Evolutionary conservation across 345 rosid species (phyloP), one percentile per base, ranked within the genome.

Genomic region (Angophora floribunda): DNA sequence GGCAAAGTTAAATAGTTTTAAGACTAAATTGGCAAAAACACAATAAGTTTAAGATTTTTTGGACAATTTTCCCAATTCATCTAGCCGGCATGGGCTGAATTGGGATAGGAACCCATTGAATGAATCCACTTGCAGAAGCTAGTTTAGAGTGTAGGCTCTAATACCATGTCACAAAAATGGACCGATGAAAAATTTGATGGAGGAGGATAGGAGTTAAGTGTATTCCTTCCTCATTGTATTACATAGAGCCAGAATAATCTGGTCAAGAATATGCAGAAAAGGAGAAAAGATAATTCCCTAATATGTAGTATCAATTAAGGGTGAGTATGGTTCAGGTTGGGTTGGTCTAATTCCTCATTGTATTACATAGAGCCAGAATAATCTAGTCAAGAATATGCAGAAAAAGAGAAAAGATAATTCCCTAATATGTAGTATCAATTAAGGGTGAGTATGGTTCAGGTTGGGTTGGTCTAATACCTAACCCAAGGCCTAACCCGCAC

Each of bases 111-210:
- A 61, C 12, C 28, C 67, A 26, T 5, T 11, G 32, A 15, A 61
- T 14, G 32, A 11, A 61, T 6, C 30, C 15, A 0, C 32, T 30
- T 1, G 7, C 28, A 3, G 17, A 55, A 55, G 0, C 28, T 9
- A 55, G 3, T 55, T 1, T 22, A 55, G 24, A 22, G 10, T 2
- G 1, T 11, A 21, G 28, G 0, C 61, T 9, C 1, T 4, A 0
- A 55, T 55, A 8, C 2, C 61, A 4, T 0, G 12, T 55, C 61
- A 55, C 5, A 52, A 9, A 9, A 22, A 55, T 22, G 1, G 9
- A 55, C 2, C 13, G 0, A 4, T 1, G 0, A 0, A 55, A 0
- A 22, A 2, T 21, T 52, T 16, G 22, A 52, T 52, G 55, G 55
- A 52, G 55, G 55, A 15, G 17, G 55, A 52, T 16, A 52, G 17